These are phyloP conservation scores for Meyerozyma carpophila DNA, from an alignment of 1,139 yeast genomes.

Conservation along the genomic window DNA sequence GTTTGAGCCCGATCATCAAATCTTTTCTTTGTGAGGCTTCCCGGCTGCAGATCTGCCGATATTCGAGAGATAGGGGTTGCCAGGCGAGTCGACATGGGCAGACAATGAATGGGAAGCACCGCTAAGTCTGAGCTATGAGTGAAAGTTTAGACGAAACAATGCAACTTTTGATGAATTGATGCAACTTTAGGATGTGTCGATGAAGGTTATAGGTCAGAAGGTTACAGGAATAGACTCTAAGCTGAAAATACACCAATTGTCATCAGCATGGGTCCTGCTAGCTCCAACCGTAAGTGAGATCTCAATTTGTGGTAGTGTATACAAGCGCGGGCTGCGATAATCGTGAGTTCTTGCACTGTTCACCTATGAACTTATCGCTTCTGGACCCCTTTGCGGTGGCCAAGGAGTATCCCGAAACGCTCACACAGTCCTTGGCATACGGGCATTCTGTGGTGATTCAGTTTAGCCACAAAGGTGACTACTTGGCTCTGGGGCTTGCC, in stretches of 20 bases:
- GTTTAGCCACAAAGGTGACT: slow-evolving; percentile 77
- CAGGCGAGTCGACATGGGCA: background rate
- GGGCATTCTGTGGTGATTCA: slow-evolving; percentile 74
- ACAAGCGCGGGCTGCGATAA: background rate
- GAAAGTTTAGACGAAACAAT: background rate
- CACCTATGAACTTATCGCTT: slow-evolving; percentile 69
- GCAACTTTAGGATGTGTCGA: too few relatives aligned
- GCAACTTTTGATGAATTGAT: background rate
- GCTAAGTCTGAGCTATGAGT: too few relatives aligned
- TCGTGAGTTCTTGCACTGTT: background rate
- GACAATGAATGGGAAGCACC: too few relatives aligned
- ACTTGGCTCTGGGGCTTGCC: slow-evolving; percentile 77
- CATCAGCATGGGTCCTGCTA: too few relatives aligned
- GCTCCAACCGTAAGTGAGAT: too few relatives aligned
- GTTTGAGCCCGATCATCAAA: slow-evolving; percentile 40
- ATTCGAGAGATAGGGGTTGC: background rate
- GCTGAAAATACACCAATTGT: too few relatives aligned
- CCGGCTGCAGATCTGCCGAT: background rate
- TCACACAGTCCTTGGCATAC: slow-evolving; percentile 57
- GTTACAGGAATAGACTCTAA: too few relatives aligned
- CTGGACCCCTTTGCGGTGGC: slow-evolving; percentile 91
- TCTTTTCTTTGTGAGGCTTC: slow-evolving; percentile 11
- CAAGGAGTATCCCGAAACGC: slow-evolving; percentile 85
- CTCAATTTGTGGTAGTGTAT: too few relatives aligned
- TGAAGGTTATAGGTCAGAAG: too few relatives aligned